Evolutionary conservation across 2,329 filamentous ascomycete genomes (phyloP).

Genomic region (Ophiostoma pallidulum): DNA sequence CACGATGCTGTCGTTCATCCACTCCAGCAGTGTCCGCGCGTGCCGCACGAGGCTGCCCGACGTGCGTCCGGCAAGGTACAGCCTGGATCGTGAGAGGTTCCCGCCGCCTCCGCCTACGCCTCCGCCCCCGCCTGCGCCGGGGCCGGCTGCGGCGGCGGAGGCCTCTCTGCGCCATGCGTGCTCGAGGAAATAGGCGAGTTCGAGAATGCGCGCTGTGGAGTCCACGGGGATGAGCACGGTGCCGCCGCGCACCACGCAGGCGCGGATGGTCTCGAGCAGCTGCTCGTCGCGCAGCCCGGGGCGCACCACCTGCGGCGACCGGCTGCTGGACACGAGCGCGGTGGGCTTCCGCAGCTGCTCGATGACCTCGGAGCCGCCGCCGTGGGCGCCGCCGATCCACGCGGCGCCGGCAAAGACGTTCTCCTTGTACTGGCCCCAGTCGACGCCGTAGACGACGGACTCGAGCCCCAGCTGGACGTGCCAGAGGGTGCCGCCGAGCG

Average conservation of each 20-base stretch:
- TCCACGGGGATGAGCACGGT: conserved; percentile 91
- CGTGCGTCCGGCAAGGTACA: conserved; percentile 81
- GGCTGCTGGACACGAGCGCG: conserved; percentile 83
- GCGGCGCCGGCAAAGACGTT: conserved; percentile 90
- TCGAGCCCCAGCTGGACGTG: conserved; percentile 95
- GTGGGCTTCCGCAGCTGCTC: conserved; percentile 91
- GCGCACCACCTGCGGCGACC: conserved; percentile 57
- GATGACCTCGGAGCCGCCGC: conserved; percentile 79
- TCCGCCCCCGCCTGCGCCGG: too few relatives aligned
- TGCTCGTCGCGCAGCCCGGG: conserved; percentile 80
- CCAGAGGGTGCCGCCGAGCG: conserved; percentile 95
- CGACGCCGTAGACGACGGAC: conserved; percentile 93
- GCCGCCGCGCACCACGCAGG: conserved; percentile 70
- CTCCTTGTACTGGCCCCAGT: conserved; percentile 97
- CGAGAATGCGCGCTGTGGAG: conserved; percentile 87
- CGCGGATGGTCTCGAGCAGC: conserved; percentile 70
- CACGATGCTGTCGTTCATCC: conserved; percentile 96
- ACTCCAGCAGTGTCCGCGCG: conserved; percentile 91
- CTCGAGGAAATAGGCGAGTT: conserved; percentile 85
- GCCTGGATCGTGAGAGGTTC: conserved; percentile 42
- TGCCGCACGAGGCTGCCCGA: conserved; percentile 84
- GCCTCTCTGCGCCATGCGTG: conserved; percentile 74
- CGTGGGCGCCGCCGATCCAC: conserved; percentile 66
- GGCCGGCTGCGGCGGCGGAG: conserved; percentile 31
- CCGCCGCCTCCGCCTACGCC: conserved; percentile 30